Conservation (phyloP, 78 protist species). For the Tieghemostelium lacteum region DNA sequence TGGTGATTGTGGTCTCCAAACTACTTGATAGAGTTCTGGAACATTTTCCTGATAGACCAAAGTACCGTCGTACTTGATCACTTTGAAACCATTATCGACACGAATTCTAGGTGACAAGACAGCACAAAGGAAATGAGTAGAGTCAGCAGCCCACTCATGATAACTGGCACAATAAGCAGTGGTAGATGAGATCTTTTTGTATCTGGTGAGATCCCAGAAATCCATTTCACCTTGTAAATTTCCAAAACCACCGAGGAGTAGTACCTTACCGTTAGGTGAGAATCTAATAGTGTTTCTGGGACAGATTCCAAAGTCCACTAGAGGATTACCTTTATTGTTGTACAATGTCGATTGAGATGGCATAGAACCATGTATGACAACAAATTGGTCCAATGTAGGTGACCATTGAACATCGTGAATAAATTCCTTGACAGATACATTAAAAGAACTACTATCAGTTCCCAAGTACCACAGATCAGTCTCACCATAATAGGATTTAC, state of each 20-base stretch:
- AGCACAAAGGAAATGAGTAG: constrained; percentile 50
- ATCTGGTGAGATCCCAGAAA: constrained; percentile 76
- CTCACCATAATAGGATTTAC: constrained; percentile 79
- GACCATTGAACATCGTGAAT: constrained; percentile 82
- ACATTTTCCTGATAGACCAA: constrained; percentile 47
- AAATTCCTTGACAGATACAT: constrained; percentile 63
- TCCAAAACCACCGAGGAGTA: constrained; percentile 77
- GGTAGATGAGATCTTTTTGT: constrained; percentile 35
- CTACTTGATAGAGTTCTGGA: constrained; percentile 72
- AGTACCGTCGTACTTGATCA: constrained; percentile 57
- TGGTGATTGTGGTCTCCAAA: constrained; percentile 53
- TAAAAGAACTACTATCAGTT: constrained; percentile 48
- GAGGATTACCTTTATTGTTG: constrained; percentile 59
- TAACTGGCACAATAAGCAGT: constrained; percentile 65
- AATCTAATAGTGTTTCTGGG: constrained; percentile 80
- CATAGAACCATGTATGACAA: constrained; percentile 58
- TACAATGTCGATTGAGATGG: constrained; percentile 74
- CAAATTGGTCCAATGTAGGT: constrained; percentile 59
- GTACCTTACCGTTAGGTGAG: constrained; percentile 71
- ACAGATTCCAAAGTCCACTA: constrained; percentile 72
- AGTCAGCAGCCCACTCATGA: constrained; percentile 81
- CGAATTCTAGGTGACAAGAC: constrained; percentile 76
- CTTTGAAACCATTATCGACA: constrained; percentile 74
- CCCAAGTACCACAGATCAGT: constrained; percentile 69
- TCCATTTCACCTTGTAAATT: constrained; percentile 84